Percentiles rank a stretch among this genome's conserved stretches.
Conservation (phyloP, 2,329 filamentous ascomycete species). For the Apiospora aurea region DNA sequence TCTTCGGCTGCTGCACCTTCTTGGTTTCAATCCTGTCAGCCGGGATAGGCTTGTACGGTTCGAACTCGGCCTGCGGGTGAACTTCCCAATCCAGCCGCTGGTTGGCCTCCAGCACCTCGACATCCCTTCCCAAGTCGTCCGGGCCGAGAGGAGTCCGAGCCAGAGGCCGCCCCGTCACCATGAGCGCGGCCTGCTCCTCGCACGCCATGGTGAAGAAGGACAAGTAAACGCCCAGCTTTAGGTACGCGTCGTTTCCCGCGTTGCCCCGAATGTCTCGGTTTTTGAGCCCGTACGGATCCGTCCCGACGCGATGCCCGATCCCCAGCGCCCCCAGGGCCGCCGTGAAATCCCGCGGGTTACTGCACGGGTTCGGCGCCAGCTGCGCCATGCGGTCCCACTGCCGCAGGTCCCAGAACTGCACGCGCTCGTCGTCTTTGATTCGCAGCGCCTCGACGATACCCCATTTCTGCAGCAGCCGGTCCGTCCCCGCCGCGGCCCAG, state of each 20-base stretch:
- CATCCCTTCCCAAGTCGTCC: background rate
- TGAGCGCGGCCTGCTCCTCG: background rate
- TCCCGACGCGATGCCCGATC: background rate
- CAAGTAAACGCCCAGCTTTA: background rate
- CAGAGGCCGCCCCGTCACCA: background rate
- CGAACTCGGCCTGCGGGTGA: too few relatives aligned
- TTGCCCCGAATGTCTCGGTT: background rate
- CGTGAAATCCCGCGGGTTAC: background rate
- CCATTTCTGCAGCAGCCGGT: background rate
- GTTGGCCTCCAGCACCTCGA: background rate
- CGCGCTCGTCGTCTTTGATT: background rate
- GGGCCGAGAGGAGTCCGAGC: too few relatives aligned
- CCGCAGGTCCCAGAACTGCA: conserved; percentile 16
- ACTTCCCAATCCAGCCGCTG: background rate
- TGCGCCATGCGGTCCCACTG: background rate
- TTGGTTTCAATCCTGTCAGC: too few relatives aligned
- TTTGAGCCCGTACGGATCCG: background rate
- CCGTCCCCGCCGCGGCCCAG: background rate
- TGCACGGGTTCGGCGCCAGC: background rate
- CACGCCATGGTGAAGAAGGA: background rate
- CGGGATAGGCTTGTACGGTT: too few relatives aligned
- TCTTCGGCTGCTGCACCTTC: too few relatives aligned
- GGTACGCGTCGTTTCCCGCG: background rate
- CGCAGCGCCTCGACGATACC: background rate
- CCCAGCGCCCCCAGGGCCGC: background rate